Evolutionary conservation across 768 basidiomycete species (phyloP).

Genomic region (Auriculariales sp.): DNA sequence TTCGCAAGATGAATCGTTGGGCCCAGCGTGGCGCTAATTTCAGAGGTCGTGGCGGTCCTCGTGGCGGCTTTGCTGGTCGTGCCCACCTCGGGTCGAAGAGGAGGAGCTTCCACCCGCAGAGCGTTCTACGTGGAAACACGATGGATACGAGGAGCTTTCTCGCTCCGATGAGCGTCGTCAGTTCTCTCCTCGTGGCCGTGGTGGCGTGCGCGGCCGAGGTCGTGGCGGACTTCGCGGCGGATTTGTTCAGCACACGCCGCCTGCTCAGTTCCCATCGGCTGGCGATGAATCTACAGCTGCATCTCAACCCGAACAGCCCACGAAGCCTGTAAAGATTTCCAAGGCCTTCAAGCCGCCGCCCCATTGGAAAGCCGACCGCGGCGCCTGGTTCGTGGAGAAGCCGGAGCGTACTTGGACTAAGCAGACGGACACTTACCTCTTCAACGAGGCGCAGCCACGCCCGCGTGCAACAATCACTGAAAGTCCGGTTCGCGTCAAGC

Average conservation of each 20-base stretch:
- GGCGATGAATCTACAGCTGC: background rate
- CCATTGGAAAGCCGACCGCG: constrained; percentile 21
- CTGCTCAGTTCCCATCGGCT: constrained; percentile 12
- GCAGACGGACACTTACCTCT: constrained; percentile 62
- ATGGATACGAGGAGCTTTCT: constrained; percentile 82
- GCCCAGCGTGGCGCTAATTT: background rate
- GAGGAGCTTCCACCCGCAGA: constrained; percentile 44
- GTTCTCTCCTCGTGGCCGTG: constrained; percentile 33
- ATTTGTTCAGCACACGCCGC: constrained; percentile 3
- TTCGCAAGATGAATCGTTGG: constrained; percentile 74
- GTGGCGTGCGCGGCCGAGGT: constrained; percentile 24
- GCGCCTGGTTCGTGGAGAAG: constrained; percentile 55
- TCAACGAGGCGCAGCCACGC: constrained; percentile 44
- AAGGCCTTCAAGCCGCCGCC: background rate
- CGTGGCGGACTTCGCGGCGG: constrained; percentile 23
- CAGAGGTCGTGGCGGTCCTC: constrained; percentile 53
- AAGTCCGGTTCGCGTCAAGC: constrained; percentile 42
- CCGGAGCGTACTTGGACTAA: constrained; percentile 77
- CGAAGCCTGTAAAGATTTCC: background rate
- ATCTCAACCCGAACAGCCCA: too few species aligned
- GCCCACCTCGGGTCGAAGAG: constrained; percentile 15
- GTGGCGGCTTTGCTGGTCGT: constrained; percentile 28
- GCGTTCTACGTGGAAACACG: constrained; percentile 57
- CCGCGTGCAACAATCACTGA: constrained; percentile 31
- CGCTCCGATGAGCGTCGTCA: constrained; percentile 46